Evolutionary conservation across 768 basidiomycete genomes (phyloP), one percentile per base, ranked within the genome.

Genomic region (Mycena haematopus): DNA sequence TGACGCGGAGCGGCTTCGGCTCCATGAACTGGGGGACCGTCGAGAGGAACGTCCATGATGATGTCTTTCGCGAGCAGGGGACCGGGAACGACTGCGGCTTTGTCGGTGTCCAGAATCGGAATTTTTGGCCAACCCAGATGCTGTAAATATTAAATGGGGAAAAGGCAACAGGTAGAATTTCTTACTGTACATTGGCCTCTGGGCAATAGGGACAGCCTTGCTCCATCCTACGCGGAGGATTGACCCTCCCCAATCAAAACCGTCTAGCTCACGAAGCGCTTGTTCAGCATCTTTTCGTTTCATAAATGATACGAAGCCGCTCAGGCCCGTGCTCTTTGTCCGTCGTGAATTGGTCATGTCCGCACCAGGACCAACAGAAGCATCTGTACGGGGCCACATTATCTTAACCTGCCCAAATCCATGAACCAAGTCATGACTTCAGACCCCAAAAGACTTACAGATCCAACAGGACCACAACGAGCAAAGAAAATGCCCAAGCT

Each of bases 241-340:
- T 40, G 84, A 92, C 8, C 96, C 96, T 60, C 92, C 93, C 97
- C 96, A 99, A 46, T 97, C 94, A 63, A 89, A 87, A 2, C 96
- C 95, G 69, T 99, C 97, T 58, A 93, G 84, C 72, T 96, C 92
- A 25, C 91, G 88, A 22, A 97, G 79, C 3, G 96, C 96, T 45
- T 76, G 79, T 72, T 99, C 96, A 2, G 97, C 96, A 69, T 95
- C 95, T 67, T 86, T 86, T 53, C 97, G 84, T 68, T 88, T 93
- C 93, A 99, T 97, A 75, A 90, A 99, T 0, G 95, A 93, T 21
- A 99, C 97, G 71, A 99, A 99, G 1, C 97, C 97, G 70, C 93
- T 95, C 22, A 99, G 80, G 17, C 93, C 93, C 14, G 88, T 71
- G 69, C 83, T 89, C 75, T 92, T 91, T 52, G 78, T 81, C 51